Evolutionary conservation across 208 protist genomes (phyloP), one percentile per base, ranked within the genome.

Genomic region (Novymonas esmeraldas): DNA sequence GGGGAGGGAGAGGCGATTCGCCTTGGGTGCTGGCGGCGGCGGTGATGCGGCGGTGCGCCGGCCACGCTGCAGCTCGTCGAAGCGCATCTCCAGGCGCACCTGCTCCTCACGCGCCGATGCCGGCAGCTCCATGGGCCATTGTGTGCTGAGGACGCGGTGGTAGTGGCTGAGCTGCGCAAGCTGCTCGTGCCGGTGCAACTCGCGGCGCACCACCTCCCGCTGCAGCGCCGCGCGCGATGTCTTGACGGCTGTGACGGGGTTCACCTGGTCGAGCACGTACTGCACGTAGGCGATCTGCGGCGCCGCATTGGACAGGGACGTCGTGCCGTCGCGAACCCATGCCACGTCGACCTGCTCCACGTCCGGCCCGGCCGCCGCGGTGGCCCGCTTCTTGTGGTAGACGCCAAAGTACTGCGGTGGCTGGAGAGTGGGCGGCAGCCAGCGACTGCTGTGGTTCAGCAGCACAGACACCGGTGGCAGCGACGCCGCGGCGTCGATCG

Each of bases 391-490:
- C 24, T 11, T 57, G 41, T 69, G 46, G 10, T 52, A 63, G 18
- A 71, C 45, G 14, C 66, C 67, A 39, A 87, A 90, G 34, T 81
- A 79, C 24, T 86, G 85, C 7, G 86, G 89, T 4, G 86, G 89
- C 73, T 95, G 89, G 68, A 92, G 55, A 0, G 70, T 34, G 6
- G 71, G 61, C 18, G 86, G 86, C 60, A 93, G 52, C 89, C 89
- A 95, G 38, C 65, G 79, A 26, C 73, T 77, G n/a, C 72, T 75
- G 49, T 60, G 71, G 22, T 60, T 18, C 31, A 78, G 22, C 4
- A 76, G 55, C 59, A 67, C 48, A 18, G 50, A 31, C 16, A 64
- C 24, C 7, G 68, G 49, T 9, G 74, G 74, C 3, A 73, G 62
- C 13, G 48, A 57, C 16, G 54, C 5, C 22, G 49, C 46, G 56